Base-by-base conservation (phyloP, 2,329 filamentous ascomycete species). In the Sporothrix euskadiensis region DNA sequence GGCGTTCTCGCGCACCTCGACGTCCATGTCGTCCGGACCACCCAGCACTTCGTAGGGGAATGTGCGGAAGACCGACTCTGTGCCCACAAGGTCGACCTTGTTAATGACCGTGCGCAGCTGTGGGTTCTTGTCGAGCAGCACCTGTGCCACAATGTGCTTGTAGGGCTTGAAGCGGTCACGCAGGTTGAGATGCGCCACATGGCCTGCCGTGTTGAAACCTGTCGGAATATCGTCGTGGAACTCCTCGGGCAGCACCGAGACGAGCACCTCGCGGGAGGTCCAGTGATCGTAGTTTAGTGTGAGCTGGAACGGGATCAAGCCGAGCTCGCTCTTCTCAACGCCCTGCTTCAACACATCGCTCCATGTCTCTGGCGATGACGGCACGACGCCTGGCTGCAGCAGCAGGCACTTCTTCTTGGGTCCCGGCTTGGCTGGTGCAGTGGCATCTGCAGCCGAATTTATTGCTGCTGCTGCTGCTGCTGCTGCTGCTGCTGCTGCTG, bases 111-210 rank as follows among this genome's bases (percentile, higher is more conserved):
- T 99, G 74, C 86, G 87, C 74, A 98, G 89, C 63, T 84, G 84
- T 10, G 90, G 87, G 82, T 97, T 97, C 84, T 99, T 99, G 84
- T 98, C 96, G 71, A 94, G 84, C 26, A 99, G 84, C 2, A 98
- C 90, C 78, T 95, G 86, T 0, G 92, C 96, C 69, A 98, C 94
- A 57, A 98, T 81, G 76, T 91, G 81, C 81, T 96, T 97, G 85
- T 97, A 97, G 0, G 92, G 93, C 12, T 94, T 84, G 79, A 94
- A 98, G 76, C 90, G 88, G 26, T 92, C 90, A 69, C 93, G 90
- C 44, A 99, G 89, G 81, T 99, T 99, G 74, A 99, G 85, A 80
- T 99, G 96, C 56, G 94, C 95, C 69, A 98, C 90, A 78, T 98
- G 95, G 26, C 96, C 95, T 49, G 95, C 94, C 49, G 91, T 90